A percentile compares a stretch with the other conserved stretches of the same genome.
phyloP scores from a whole-genome alignment of 495 filamentous ascomycete genomes.

The Recurvomyces mirabilis region DNA sequence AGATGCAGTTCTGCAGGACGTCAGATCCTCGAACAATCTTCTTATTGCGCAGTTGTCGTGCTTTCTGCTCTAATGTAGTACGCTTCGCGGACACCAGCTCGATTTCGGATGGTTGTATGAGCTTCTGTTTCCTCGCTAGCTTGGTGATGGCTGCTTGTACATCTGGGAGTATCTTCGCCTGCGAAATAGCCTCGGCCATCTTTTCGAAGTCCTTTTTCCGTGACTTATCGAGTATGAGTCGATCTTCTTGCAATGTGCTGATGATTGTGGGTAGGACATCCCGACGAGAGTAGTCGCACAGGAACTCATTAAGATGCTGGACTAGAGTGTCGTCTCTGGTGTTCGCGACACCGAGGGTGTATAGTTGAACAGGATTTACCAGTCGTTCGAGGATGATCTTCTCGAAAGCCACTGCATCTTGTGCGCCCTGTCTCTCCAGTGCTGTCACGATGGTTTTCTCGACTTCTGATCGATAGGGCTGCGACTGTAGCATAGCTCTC shows the following conservation, averaged over 20 bases:
- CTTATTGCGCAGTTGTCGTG: conserved; percentile 1
- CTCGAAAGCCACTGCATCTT: background rate
- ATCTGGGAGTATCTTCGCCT: conserved; percentile 8
- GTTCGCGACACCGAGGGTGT: conserved; percentile 4
- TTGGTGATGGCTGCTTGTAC: background rate
- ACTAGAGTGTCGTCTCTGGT: conserved; percentile 6
- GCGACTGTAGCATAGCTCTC: background rate
- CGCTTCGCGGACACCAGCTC: background rate
- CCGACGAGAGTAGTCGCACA: conserved; percentile 13
- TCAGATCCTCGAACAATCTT: conserved; percentile 14
- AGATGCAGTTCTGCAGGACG: conserved; percentile 16
- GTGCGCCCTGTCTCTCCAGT: background rate
- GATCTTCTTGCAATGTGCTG: background rate
- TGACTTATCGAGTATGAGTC: conserved; percentile 2
- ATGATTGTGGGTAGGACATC: background rate
- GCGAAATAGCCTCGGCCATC: background rate
- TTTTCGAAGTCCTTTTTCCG: conserved; percentile 12
- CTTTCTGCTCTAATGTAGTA: background rate
- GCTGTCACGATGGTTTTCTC: background rate
- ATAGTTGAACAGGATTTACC: conserved; percentile 6
- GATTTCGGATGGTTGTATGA: background rate
- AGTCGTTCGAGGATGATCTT: background rate
- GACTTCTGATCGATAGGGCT: background rate
- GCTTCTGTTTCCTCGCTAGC: conserved; percentile 11
- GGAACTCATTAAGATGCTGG: conserved; percentile 12